Evolutionary conservation across 2,329 filamentous ascomycete species (phyloP), one percentile per base, ranked within the genome.

Genomic region (Endocalyx cinctus): DNA sequence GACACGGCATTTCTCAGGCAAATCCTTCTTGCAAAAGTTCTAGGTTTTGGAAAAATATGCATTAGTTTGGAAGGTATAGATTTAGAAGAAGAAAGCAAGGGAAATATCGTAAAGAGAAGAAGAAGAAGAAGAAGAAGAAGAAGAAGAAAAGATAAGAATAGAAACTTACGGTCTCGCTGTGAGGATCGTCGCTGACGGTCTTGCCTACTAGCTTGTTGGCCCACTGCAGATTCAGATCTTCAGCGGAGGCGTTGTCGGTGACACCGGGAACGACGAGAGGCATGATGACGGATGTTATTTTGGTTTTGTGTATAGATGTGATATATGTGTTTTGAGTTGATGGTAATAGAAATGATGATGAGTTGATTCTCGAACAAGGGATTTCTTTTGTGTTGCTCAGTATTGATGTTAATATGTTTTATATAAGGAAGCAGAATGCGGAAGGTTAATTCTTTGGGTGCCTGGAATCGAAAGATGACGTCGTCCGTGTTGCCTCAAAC

Each of bases 211-310:
- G 64, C 65, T 79, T 79, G 58, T 69, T 70, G 45, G 61, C 63
- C 78, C 78, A 82, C 48, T 77, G 66, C 38, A 76, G 63, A 22
- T 68, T 74, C 54, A 62, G 51, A 47, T 56, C 59, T 42, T 55
- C 55, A n/a, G n/a, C n/a, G n/a, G n/a, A n/a, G 25, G 64, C 57
- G 41, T 60, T 62, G 41, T 60, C 48, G 42, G 66, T 77, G 47
- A 79, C 60, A 51, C 72, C 74, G 35, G 77, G 76, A 13, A 79
- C 69, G 48, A 82, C 67, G 60, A 82, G 77, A 73, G 78, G 78
- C 78, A 82, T 74, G 5, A 55, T 79, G 62, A n/a, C 56, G 39
- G 25, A 17, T 71, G 6, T 55, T 78, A n/a, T n/a, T n/a, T n/a
- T n/a, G n/a, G n/a, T n/a, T n/a, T n/a, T n/a, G n/a, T n/a, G n/a